A percentile compares a stretch with the other conserved stretches of the same genome.
Conservation (phyloP, 164 flowering plant species). For the Brasenia schreberi region DNA sequence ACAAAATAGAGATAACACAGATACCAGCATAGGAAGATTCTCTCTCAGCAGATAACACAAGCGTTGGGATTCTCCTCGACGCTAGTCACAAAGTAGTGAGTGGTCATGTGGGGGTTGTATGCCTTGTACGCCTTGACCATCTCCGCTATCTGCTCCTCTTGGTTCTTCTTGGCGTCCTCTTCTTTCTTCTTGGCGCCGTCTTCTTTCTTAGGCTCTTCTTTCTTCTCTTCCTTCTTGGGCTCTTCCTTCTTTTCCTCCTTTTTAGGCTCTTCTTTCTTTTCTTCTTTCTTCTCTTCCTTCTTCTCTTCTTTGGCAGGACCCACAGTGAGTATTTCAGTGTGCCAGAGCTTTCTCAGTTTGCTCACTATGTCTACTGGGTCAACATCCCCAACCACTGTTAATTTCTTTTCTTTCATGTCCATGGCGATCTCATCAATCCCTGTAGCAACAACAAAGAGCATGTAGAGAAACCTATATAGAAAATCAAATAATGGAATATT, state of each 20-base stretch:
- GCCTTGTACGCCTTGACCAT: conserved; percentile 35
- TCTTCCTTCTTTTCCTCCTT: conserved; percentile 22
- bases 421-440: conserved; percentile 73
- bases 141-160: conserved; percentile 29
- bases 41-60: conserved; percentile 49
- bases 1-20: neutral
- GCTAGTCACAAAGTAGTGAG: conserved; percentile 46
- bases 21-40: neutral
- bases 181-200: neutral
- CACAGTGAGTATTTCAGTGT: conserved; percentile 34
- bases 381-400: conserved; percentile 60
- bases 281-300: conserved; percentile 20
- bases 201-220: neutral
- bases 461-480: neutral
- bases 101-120: conserved; percentile 48
- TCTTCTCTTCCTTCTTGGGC: conserved; percentile 13
- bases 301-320: conserved; percentile 54
- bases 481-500: too few relatives aligned
- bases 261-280: conserved; percentile 10
- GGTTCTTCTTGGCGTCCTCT: conserved; percentile 9
- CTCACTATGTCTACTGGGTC: conserved; percentile 54
- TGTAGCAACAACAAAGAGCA: conserved; percentile 4
- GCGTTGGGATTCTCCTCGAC: conserved; percentile 77
- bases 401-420: conserved; percentile 65
- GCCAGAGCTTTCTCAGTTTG: conserved; percentile 40